Evolutionary conservation across 192 early-diverging fungal genomes (phyloP), one percentile per base, ranked within the genome.

Genomic region (Umbelopsis sp.): DNA sequence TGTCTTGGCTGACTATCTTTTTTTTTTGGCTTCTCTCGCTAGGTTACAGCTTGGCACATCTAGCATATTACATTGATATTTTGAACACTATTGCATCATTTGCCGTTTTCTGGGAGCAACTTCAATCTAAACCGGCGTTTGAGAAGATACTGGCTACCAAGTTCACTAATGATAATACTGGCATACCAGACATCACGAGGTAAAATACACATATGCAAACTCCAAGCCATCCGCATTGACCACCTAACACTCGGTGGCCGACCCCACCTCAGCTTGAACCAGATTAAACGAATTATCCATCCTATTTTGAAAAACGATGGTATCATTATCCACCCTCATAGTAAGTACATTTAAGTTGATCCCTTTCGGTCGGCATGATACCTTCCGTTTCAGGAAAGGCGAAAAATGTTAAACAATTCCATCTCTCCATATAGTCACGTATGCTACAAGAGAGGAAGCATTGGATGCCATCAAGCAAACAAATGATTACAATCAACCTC

Each of bases 401-500:
- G 12, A 41, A 11, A 4, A 11, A 6, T 41, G 5, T 41, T 41
- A 41, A 41, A 41, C 31, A 62, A 62, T 20, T 34, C 2, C 34
- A 14, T 62, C 9, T 22, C 25, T 26, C 17, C 4, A 62, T 44
- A 3, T 51, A 75, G 73, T 75, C 20, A 70, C 73, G 4, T 75
- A 75, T 65, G 49, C 73, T 44, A 75, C 68, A 20, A 66, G 49
- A n/a, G 73, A 75, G 22, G 73, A 75, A 43, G 51, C 47, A 1
- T 41, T 22, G 16, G 68, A 75, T n/a, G 68, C 67, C 12, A 24
- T 75, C 17, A 38, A 49, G 29, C 14, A 20, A 24, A 70, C 68
- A 8, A 70, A 65, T 34, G 73, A 75, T 20, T 75, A 51, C 65
- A 34, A 70, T 14, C 73, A 75, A 29, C 73, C 73, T n/a, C 51